Percentiles rank a stretch among this genome's conserved stretches.
These are phyloP conservation scores for Trichoderma virens DNA, from an alignment of 495 filamentous ascomycete genomes.

Conservation along the genomic window DNA sequence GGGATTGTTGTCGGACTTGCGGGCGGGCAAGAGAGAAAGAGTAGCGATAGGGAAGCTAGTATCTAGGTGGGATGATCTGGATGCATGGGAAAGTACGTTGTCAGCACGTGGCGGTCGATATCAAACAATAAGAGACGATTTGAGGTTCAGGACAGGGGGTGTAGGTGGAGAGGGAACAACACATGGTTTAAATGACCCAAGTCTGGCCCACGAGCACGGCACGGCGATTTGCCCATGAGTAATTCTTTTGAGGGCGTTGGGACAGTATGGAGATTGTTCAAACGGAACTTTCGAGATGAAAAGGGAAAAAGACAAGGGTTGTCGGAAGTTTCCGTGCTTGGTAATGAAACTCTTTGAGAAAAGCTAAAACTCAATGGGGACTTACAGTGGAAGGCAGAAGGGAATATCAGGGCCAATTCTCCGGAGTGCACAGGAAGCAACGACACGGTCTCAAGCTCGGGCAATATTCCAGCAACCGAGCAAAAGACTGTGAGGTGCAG, in stretches of 20 bases:
- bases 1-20: not conserved
- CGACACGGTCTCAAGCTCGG: constrained; percentile 6
- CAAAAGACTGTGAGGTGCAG: constrained; percentile 1
- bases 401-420: not conserved
- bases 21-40: not conserved
- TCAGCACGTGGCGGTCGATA: not conserved
- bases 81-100: not conserved
- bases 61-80: not conserved
- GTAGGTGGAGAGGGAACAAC: not conserved
- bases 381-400: not conserved
- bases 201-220: not conserved
- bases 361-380: not conserved
- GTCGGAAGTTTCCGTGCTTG: not conserved
- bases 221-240: not conserved
- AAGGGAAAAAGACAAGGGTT: not conserved
- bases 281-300: not conserved
- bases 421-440: not conserved
- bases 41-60: constrained; percentile 3
- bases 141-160: not conserved
- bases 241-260: not conserved
- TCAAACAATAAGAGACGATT: not conserved
- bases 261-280: no score
- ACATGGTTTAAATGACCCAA: not conserved
- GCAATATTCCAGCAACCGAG: constrained; percentile 13
- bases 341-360: not conserved